These are phyloP conservation scores for Globisporangium spinosum DNA, from an alignment of 352 stramenopile genomes.

Conservation along the genomic window DNA sequence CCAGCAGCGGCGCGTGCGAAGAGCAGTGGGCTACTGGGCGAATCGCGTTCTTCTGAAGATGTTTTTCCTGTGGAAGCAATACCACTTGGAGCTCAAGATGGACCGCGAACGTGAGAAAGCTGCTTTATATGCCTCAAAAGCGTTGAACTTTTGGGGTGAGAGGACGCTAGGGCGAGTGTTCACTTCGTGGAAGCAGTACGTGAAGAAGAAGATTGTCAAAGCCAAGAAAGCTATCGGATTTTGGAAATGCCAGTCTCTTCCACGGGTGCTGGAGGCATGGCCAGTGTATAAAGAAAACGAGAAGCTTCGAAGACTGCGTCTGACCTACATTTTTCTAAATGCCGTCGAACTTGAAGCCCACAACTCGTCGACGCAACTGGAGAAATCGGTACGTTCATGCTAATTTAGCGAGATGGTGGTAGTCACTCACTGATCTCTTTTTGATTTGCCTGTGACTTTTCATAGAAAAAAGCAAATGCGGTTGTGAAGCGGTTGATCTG, in stretches of 20 bases:
- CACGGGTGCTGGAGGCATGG: constrained; percentile 59
- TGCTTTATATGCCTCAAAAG: constrained; percentile 35
- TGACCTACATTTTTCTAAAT: constrained; percentile 65
- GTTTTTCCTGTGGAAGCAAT: constrained; percentile 48
- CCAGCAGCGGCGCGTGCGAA: constrained; percentile 41
- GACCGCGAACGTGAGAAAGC: constrained; percentile 29
- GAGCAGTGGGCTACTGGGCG: constrained; percentile 57
- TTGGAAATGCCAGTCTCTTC: constrained; percentile 65
- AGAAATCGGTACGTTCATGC: constrained; percentile 28
- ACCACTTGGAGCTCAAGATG: constrained; percentile 13
- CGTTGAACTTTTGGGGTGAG: constrained; percentile 59
- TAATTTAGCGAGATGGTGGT: neutral
- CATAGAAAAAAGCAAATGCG: constrained; percentile 41
- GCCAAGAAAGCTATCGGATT: constrained; percentile 61
- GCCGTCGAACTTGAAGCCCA: constrained; percentile 54
- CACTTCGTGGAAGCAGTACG: constrained; percentile 35
- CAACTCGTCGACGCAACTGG: constrained; percentile 59
- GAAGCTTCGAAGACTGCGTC: constrained; percentile 27
- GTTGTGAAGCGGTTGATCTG: constrained; percentile 43
- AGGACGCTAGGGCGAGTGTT: constrained; percentile 49
- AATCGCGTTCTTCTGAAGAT: constrained; percentile 50
- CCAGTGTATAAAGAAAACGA: constrained; percentile 24
- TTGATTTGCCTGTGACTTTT: neutral
- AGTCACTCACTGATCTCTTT: neutral
- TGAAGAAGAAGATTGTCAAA: constrained; percentile 35